Evolutionary conservation across 768 basidiomycete genomes (phyloP), one percentile per base, ranked within the genome.

Genomic region (Lactarius hatsudake): DNA sequence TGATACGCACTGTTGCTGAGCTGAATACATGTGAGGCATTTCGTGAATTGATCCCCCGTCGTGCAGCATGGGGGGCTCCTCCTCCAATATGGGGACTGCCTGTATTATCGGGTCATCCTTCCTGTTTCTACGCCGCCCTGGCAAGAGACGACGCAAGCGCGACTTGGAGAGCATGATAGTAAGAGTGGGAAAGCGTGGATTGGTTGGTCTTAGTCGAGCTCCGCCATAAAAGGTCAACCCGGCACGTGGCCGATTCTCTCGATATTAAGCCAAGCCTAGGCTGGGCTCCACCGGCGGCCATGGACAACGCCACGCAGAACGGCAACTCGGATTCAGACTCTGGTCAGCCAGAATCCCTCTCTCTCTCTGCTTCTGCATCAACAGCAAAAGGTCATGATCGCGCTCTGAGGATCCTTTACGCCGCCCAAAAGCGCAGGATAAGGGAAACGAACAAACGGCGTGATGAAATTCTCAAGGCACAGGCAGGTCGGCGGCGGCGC

Each of bases 401-500:
- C 26, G 61, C 62, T 10, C 28, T 67, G 6, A 65, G 59, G 63
- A 60, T 23, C 17, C 64, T 67, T 34, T 60, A 63, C 54, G 32
- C 65, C 13, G 55, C 53, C 23, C 62, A 66, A 57, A 66, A 63
- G 55, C 62, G 54, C 42, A 66, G 62, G 63, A 28, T 55, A 48
- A 71, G 40, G 59, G 68, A 66, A 59, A 57, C 32, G 56, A 70
- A 71, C 60, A 62, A 63, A 28, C 42, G n/a, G 20, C 65, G 53
- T 40, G 71, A 70, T 45, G 58, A 62, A 55, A 51, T 63, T 60
- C 56, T 71, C 65, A 71, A 71, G 63, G 62, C 48, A 61, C 71
- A 70, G 60, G 63, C 70, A 15, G 61, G 56, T 38, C 30, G 3
- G 10, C 56, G 65, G 48, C 62, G 43, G 59, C 45, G 56, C 28